Base-by-base conservation (phyloP, 2,329 filamentous ascomycete species). In the Blastomyces emzantsi region DNA sequence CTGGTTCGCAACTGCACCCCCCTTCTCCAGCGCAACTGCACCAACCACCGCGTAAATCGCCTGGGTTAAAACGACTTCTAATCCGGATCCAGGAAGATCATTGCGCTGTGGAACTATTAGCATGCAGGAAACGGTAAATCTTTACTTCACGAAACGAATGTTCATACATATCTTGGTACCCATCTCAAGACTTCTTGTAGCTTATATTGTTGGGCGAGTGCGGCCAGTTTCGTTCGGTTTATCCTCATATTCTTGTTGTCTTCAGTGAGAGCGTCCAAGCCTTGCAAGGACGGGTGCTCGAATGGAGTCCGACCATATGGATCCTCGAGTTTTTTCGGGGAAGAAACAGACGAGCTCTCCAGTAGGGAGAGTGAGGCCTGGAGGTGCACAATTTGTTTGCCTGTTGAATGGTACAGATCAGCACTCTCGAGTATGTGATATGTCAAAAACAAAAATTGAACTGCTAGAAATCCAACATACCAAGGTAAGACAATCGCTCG, bases 401-500 rank as follows among this genome's bases (percentile, higher is more conserved):
- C 85, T 87, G 67, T 63, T 43, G 33, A 52, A 22, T 59, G 60
- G 8, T 56, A 45, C 33, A 64, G 33, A 65, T 65, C 47, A 58
- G 45, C 57, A 49, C 33, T 19, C 57, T 41, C 51, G 13, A 25
- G 49, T 19, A 49, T 41, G n/a, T 11, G 64, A 45, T 58, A 39
- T 39, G 36, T 9, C 36, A 39, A 63, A 22, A 28, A 41, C 41
- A 41, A n/a, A n/a, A n/a, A n/a, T n/a, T 19, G 55, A 30, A 30
- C 52, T 30, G 39, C 55, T 8, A 17, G 22, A 8, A 43, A 33
- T 19, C 33, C 13, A 49, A 49, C 80, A 64, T 83, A 95, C 91
- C 93, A 62, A 96, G 80, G 72, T 90, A 92, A n/a, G 92, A 90
- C 76, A 99, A 80, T 66, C 90, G 85, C 72, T 97, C 93, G 75